These are phyloP conservation scores for Dioscorea zingiberensis DNA, from an alignment of 106 monocot species.

Conservation along the genomic window DNA sequence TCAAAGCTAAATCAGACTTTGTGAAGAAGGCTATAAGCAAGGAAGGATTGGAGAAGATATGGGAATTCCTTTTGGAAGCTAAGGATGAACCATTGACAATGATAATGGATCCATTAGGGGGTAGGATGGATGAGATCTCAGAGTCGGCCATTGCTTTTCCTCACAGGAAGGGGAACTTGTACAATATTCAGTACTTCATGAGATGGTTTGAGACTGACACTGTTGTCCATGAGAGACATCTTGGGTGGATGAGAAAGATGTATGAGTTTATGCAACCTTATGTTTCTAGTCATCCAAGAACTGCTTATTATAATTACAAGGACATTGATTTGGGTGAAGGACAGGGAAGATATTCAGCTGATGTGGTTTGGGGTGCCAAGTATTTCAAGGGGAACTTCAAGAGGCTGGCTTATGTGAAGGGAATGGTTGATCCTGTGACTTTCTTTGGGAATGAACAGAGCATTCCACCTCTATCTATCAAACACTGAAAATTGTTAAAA, in stretches of 20 bases:
- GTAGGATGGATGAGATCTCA: constrained; percentile 18
- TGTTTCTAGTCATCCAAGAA: constrained; percentile 35
- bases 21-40: constrained; percentile 13
- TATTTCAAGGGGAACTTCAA: constrained; percentile 38
- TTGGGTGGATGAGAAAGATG: constrained; percentile 36
- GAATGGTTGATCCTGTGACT: constrained; percentile 19
- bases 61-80: constrained; percentile 15
- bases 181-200: constrained; percentile 34
- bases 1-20: constrained; percentile 40
- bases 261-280: constrained; percentile 41
- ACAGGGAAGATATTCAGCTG: constrained; percentile 6
- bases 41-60: constrained; percentile 14
- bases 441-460: constrained; percentile 31
- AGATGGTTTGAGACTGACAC: constrained; percentile 9
- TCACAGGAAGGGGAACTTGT: constrained; percentile 38
- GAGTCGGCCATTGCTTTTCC: constrained; percentile 37
- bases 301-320: constrained; percentile 43
- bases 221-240: constrained; percentile 5
- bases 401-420: constrained; percentile 27
- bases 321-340: constrained; percentile 36
- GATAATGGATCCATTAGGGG: constrained; percentile 34
- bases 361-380: constrained; percentile 32
- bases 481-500: background rate
- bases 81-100: constrained; percentile 9
- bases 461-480: constrained; percentile 12